Conservation (phyloP, 2,329 filamentous ascomycete species). For the Claviceps sp. region DNA sequence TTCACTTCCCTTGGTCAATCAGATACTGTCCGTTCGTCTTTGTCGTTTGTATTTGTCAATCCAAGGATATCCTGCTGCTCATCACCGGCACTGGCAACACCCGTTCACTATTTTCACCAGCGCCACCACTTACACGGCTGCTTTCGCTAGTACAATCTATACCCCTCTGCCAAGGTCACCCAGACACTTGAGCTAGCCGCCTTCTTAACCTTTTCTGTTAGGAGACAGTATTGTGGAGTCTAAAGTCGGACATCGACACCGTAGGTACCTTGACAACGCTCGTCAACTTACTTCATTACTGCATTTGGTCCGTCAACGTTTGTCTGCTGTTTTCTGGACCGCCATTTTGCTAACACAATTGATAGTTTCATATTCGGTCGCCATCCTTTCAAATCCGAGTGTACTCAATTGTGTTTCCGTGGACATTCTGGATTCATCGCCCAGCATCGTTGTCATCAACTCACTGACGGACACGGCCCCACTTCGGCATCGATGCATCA, state of each 20-base stretch:
- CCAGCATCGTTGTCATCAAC: background rate
- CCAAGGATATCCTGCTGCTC: background rate
- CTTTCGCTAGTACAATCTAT: background rate
- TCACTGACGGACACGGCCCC: background rate
- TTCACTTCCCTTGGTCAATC: too few species aligned
- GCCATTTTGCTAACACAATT: background rate
- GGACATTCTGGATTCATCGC: too few species aligned
- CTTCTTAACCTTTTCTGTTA: background rate
- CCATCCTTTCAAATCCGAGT: background rate
- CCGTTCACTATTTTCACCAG: background rate
- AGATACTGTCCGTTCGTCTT: background rate
- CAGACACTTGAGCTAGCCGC: background rate
- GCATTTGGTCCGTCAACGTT: background rate
- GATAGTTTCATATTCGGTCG: background rate
- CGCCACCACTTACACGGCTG: constrained; percentile 1
- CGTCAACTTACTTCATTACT: background rate
- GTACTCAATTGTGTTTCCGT: too few species aligned
- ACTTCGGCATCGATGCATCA: constrained; percentile 34
- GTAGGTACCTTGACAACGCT: background rate
- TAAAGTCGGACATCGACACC: background rate
- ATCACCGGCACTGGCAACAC: background rate
- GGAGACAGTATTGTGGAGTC: background rate
- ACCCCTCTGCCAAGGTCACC: background rate
- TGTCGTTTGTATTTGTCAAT: background rate
- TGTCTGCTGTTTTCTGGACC: background rate